These are phyloP conservation scores for Boeremia lycopersici DNA, from an alignment of 2,329 filamentous ascomycete species.

Conservation along the genomic window DNA sequence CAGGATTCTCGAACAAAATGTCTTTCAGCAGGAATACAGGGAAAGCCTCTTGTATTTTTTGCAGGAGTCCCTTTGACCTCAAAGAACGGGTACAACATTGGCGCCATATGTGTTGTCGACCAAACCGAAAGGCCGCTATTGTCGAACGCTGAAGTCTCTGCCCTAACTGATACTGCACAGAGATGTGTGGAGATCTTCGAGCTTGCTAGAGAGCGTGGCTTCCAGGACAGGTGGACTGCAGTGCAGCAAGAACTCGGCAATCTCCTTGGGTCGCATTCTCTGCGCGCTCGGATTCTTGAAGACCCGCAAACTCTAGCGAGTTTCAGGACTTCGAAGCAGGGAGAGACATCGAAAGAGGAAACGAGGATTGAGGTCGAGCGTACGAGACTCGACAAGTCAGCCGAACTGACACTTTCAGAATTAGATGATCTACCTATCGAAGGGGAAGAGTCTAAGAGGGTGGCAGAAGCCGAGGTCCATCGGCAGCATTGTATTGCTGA, in stretches of 20 bases:
- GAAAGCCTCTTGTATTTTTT: constrained; percentile 10
- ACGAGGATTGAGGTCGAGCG: too few relatives aligned
- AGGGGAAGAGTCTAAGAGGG: constrained; percentile 1
- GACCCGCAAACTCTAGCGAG: neutral
- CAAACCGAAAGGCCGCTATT: neutral
- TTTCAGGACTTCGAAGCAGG: neutral
- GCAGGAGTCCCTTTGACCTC: constrained; percentile 16
- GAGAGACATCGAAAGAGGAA: neutral
- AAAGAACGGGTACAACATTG: constrained; percentile 15
- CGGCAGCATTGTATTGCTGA: neutral
- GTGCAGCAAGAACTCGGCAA: constrained; percentile 8
- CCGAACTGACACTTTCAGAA: neutral
- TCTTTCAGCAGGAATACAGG: neutral
- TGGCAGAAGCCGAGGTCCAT: neutral
- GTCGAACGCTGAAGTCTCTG: constrained; percentile 3
- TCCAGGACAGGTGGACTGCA: constrained; percentile 8
- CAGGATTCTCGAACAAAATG: neutral
- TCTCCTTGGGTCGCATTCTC: constrained; percentile 4
- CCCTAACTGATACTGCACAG: constrained; percentile 6
- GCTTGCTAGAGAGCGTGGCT: constrained; percentile 12
- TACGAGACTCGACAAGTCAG: too few relatives aligned
- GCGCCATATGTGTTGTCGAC: constrained; percentile 19
- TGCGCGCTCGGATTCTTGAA: neutral
- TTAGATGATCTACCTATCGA: neutral
- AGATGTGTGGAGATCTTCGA: constrained; percentile 21